Base-by-base conservation (phyloP, 495 filamentous ascomycete genomes). In the Annulohypoxylon nitens region DNA sequence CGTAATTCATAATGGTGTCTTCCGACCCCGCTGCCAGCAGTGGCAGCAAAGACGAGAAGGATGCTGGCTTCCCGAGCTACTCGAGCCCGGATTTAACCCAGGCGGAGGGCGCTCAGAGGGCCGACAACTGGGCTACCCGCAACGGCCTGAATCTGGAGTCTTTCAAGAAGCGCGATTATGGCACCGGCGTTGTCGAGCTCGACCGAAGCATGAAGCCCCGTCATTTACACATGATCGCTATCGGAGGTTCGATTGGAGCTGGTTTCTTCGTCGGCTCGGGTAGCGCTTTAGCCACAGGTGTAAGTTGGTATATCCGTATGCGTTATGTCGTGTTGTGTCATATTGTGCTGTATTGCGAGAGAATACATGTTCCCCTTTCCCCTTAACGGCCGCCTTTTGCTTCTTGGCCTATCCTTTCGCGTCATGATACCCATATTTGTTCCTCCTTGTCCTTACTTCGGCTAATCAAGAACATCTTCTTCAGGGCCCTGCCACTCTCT, bases 151-250 rank as follows among this genome's bases (percentile, higher is more conserved):
- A 83, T 45, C 25, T 84, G 6, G 81, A 81, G 12, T 86, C 86
- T 4, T 88, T 88, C 80, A 81, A 80, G 75, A 80, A 78, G 72
- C 82, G 84, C 43, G 77, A 79, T 57, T 75, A 79, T 63, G 82
- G 79, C 55, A 30, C 68, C 47, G 79, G 81, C 43, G 67, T 77
- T 43, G 68, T 80, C 39, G 77, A 83, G 73, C 82, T 88, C 64
- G 85, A 92, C 80, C 88, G 90, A 43, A 85, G 83, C 75, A 83
- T 93, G 81, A 89, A 88, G 80, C 83, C 85, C 30, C 84, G 90
- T 54, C 90, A 93, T 79, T 77, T 93, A 67, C 90, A 93, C 79
- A 92, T 93, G 88, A 93, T 93, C 75, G 90, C 90, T 57, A 91
- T 93, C 71, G 90, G 90, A 26, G 90, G 90, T 43, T 90, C 89